These are phyloP conservation scores for Cryptosporidium ubiquitum DNA, from an alignment of 169 alveolate species.

Conservation along the genomic window DNA sequence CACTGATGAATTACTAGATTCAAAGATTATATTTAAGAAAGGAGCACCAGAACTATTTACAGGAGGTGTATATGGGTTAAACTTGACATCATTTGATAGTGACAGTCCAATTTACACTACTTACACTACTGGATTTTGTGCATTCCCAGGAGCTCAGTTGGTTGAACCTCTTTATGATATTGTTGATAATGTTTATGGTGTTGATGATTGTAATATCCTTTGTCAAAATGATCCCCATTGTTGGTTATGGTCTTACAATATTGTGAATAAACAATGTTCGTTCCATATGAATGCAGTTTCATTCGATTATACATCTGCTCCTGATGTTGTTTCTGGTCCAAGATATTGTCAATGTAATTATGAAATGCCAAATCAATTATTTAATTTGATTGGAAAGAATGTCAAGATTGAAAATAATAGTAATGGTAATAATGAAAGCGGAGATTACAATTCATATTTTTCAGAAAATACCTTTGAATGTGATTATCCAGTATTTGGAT, in stretches of 20 bases:
- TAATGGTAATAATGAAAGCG: neutral
- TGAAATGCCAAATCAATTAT: conserved; percentile 67
- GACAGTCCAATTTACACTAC: conserved; percentile 71
- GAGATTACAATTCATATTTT: neutral
- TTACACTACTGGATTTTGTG: conserved; percentile 69
- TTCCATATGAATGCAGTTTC: conserved; percentile 74
- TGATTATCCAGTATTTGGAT: conserved; percentile 66
- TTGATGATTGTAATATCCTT: conserved; percentile 65
- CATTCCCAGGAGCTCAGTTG: conserved; percentile 73
- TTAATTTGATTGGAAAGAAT: conserved; percentile 54
- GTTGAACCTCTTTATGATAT: conserved; percentile 50
- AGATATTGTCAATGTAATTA: conserved; percentile 72
- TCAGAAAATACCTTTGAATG: conserved; percentile 30
- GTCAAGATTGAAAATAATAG: neutral
- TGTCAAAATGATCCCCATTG: conserved; percentile 72
- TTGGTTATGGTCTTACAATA: conserved; percentile 73
- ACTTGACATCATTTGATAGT: conserved; percentile 54
- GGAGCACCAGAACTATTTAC: conserved; percentile 72
- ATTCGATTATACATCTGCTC: conserved; percentile 56
- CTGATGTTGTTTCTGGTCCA: conserved; percentile 73
- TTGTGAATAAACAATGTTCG: conserved; percentile 55
- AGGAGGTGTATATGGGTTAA: conserved; percentile 60
- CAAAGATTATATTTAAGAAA: conserved; percentile 3
- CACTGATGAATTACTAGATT: neutral
- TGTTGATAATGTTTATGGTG: conserved; percentile 69